These are phyloP conservation scores for Starmerella stigmatis DNA, from an alignment of 805 yeast species.

Conservation along the genomic window DNA sequence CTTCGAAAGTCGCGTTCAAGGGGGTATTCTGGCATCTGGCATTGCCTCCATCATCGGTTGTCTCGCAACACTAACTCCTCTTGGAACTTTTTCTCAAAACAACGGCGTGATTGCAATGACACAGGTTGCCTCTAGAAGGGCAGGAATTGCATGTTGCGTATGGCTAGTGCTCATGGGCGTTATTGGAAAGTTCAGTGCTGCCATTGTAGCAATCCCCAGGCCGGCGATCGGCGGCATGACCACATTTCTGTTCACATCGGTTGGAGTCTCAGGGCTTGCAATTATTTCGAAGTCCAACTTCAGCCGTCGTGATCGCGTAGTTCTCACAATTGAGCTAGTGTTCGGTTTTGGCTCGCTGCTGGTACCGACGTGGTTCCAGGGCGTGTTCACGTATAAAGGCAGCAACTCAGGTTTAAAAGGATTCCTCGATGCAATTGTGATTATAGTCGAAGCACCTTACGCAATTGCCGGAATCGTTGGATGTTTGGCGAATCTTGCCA, in stretches of 20 bases:
- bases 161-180: constrained; percentile 78
- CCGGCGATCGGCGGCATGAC: constrained; percentile 85
- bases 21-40: constrained; percentile 87
- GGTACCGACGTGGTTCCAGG: constrained; percentile 53
- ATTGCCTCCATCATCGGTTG: constrained; percentile 67
- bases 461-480: constrained; percentile 61
- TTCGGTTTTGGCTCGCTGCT: constrained; percentile 60
- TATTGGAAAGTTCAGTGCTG: constrained; percentile 78
- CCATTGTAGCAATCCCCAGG: constrained; percentile 68
- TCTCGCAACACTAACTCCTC: constrained; percentile 70
- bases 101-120: constrained; percentile 90
- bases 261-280: constrained; percentile 64
- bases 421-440: constrained; percentile 53
- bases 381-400: constrained; percentile 57
- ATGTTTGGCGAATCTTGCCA: constrained; percentile 45
- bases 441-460: constrained; percentile 66
- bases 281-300: constrained; percentile 46
- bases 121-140: constrained; percentile 76
- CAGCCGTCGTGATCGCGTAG: constrained; percentile 64
- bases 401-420: constrained; percentile 46
- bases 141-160: constrained; percentile 71
- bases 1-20: constrained; percentile 80
- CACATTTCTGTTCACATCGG: constrained; percentile 62
- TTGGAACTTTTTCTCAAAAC: constrained; percentile 88
- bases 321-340: constrained; percentile 51